Conservation (phyloP, 2,329 filamentous ascomycete species). For the Penicillium sp. region DNA sequence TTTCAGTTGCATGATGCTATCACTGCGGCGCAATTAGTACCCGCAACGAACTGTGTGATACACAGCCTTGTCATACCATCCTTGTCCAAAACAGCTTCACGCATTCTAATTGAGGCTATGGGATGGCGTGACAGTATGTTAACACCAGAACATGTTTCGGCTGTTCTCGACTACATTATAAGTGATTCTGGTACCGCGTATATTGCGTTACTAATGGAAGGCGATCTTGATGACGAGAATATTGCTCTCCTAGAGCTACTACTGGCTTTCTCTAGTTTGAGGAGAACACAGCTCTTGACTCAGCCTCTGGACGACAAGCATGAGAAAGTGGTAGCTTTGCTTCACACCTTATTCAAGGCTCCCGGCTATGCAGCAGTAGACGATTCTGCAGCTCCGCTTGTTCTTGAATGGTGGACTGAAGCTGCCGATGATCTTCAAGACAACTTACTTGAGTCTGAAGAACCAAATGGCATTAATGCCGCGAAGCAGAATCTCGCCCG, state of each 20-base stretch:
- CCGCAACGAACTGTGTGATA: conserved; percentile 31
- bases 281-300: conserved; percentile 38
- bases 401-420: conserved; percentile 50
- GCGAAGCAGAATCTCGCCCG: conserved; percentile 46
- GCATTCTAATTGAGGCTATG: conserved; percentile 41
- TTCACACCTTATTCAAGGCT: conserved; percentile 46
- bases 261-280: conserved; percentile 40
- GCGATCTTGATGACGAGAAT: conserved; percentile 43
- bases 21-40: conserved; percentile 25
- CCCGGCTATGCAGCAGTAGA: conserved; percentile 48
- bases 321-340: conserved; percentile 39
- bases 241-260: conserved; percentile 48
- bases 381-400: conserved; percentile 41
- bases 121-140: conserved; percentile 35
- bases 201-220: conserved; percentile 38
- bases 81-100: conserved; percentile 38
- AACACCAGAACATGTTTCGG: conserved; percentile 30
- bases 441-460: conserved; percentile 33
- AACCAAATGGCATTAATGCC: conserved; percentile 32
- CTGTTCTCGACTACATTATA: conserved; percentile 40
- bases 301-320: conserved; percentile 37
- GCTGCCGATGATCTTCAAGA: conserved; percentile 46
- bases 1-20: conserved; percentile 29
- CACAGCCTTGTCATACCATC: conserved; percentile 31
- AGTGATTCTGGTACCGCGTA: conserved; percentile 40